Evolutionary conservation across 164 flowering plant species (phyloP).

Genomic region (Magnolia kwangsiensis): DNA sequence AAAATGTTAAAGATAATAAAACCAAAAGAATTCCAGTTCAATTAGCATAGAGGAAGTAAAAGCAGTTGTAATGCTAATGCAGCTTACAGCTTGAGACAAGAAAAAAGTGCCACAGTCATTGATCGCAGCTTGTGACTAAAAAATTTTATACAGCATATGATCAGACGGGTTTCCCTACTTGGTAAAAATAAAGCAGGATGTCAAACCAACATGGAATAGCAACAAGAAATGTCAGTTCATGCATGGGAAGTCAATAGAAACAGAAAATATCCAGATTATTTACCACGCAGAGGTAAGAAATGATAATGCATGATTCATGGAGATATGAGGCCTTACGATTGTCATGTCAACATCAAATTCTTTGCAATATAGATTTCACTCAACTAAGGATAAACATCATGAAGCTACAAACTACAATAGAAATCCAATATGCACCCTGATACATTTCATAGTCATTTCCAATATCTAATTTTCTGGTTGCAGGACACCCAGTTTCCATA

Average conservation of each 20-base stretch:
- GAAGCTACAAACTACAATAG: not conserved
- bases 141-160: too few relatives aligned
- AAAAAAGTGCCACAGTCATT: too few relatives aligned
- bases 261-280: not conserved
- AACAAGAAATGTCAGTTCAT: not conserved
- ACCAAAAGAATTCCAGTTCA: not conserved
- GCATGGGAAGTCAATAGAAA: not conserved
- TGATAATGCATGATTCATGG: not conserved
- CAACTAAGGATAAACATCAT: not conserved
- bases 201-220: not conserved
- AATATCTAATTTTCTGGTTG: too few relatives aligned
- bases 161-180: too few relatives aligned
- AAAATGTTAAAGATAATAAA: not conserved
- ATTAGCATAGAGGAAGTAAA: not conserved
- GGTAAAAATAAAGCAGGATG: too few relatives aligned
- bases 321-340: not conserved
- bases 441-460: too few relatives aligned
- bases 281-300: not conserved
- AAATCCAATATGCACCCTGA: not conserved
- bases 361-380: not conserved
- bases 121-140: too few relatives aligned
- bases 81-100: not conserved
- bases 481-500: too few relatives aligned
- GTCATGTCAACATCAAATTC: not conserved
- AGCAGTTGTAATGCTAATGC: not conserved